These are phyloP conservation scores for Diaporthe sp. DNA, from an alignment of 2,329 filamentous ascomycete genomes.

Conservation along the genomic window DNA sequence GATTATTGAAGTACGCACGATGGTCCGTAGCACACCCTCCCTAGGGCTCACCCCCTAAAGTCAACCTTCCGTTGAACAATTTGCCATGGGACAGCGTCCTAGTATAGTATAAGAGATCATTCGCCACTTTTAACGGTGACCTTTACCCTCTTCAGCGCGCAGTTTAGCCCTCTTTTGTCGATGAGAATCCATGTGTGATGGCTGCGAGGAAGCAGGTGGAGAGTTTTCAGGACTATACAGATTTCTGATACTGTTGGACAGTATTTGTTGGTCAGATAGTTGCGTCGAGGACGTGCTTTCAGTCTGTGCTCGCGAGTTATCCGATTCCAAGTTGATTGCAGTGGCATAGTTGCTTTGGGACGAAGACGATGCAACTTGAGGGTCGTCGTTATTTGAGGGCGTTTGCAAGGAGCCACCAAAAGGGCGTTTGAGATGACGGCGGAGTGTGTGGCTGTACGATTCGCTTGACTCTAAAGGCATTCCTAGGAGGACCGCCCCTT, in stretches of 20 bases:
- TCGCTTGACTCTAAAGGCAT: neutral
- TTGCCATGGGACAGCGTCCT: too few relatives aligned
- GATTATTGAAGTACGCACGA: too few relatives aligned
- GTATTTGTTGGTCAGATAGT: neutral
- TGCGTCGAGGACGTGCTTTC: neutral
- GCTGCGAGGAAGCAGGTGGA: too few relatives aligned
- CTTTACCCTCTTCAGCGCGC: neutral
- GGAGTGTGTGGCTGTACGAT: neutral
- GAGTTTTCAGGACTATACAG: neutral
- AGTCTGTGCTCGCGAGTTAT: too few relatives aligned
- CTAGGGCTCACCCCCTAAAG: too few relatives aligned
- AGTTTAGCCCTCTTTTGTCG: neutral
- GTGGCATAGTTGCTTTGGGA: neutral
- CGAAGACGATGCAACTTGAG: neutral
- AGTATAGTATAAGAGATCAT: neutral
- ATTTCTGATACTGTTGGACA: neutral
- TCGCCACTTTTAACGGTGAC: neutral
- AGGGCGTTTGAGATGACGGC: neutral
- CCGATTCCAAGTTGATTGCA: neutral
- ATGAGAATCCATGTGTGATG: neutral
- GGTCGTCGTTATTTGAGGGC: neutral
- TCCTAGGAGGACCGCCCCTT: neutral
- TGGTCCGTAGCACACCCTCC: too few relatives aligned
- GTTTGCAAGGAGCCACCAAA: neutral
- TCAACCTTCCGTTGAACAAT: too few relatives aligned